Conservation (phyloP, 176 grass and related monocot species). For the Triticum dicoccoides region DNA sequence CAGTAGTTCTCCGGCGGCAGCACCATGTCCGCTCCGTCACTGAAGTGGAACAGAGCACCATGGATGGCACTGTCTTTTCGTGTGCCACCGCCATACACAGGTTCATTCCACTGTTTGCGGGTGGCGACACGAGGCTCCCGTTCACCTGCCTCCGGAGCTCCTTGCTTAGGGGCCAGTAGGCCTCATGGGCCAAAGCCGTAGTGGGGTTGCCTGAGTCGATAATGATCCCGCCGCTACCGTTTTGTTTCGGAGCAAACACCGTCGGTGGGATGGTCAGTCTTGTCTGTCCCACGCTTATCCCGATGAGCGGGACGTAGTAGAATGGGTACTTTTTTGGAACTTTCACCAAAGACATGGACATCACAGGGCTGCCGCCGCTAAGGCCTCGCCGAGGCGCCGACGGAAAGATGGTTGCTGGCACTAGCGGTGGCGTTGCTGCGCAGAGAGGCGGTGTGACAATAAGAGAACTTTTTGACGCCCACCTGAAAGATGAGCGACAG, state of each 20-base stretch:
- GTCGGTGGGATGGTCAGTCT: neutral
- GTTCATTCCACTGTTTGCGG: neutral
- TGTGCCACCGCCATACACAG: constrained; percentile 3
- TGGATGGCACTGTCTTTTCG: neutral
- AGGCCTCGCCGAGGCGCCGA: neutral
- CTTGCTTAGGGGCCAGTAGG: neutral
- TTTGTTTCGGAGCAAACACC: neutral
- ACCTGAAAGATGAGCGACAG: constrained; percentile 10
- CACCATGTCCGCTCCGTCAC: neutral
- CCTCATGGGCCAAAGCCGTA: neutral
- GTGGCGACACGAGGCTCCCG: constrained; percentile 23
- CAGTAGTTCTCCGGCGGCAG: constrained; percentile 14
- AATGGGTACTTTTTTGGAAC: neutral
- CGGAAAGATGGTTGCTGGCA: neutral
- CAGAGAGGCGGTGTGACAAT: neutral
- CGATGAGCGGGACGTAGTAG: neutral
- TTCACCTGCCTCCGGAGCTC: too few species aligned
- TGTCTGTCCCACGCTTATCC: neutral
- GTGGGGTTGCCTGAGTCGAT: constrained; percentile 21
- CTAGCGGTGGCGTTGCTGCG: neutral
- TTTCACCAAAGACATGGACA: neutral
- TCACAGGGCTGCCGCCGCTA: neutral
- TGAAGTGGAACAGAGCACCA: neutral
- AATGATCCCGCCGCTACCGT: neutral
- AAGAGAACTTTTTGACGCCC: constrained; percentile 12